Evolutionary conservation across 1,284 basidiomycete genomes (phyloP), one percentile per base, ranked within the genome.

Genomic region (Moesziomyces globuligerus): DNA sequence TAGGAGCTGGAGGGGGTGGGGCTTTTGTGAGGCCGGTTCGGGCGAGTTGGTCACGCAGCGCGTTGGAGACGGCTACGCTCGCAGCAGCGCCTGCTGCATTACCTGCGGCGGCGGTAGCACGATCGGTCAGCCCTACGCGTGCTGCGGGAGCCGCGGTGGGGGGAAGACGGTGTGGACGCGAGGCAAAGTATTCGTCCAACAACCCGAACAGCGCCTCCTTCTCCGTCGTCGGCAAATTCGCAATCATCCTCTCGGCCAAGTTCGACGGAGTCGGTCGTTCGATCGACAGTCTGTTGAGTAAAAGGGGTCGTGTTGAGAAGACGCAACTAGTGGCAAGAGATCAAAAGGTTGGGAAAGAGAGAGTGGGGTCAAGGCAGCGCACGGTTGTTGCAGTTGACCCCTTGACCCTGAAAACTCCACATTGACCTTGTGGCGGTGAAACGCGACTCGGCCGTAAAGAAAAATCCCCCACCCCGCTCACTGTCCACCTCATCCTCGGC

Each of bases 181-280:
- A 49, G 11, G 61, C 55, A 61, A 78, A 79, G 60, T 79, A 79
- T 38, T 78, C 75, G 55, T 79, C 77, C 18, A 79, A 46, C 15
- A 79, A 43, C 10, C 53, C 39, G 25, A 76, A 79, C 44, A 79
- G 78, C 8, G 75, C 75, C 34, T 71, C 40, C 39, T 71, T 72
- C 23, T 79, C 77, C 13, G 41, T 28, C 1, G 44, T 18, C 4
- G 72, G 69, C 4, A 73, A 48, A 34, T 51, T 52, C 15, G 51
- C 53, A 23, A 76, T 62, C 75, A 77, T 76, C 47, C 24, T 55
- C 18, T 29, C 28, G 28, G 9, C 28, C 28, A 29, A 8, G 9
- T 13, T 3, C 3, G 7, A 3, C 13, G 9, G 28, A 8, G 9
- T 29, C 28, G 28, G 28, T 13, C 9, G 28, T 8, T 3, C 9